A percentile compares a stretch with the other conserved stretches of the same genome.
Conservation (phyloP, 768 basidiomycete species). For the Lactifluus subvellereus region DNA sequence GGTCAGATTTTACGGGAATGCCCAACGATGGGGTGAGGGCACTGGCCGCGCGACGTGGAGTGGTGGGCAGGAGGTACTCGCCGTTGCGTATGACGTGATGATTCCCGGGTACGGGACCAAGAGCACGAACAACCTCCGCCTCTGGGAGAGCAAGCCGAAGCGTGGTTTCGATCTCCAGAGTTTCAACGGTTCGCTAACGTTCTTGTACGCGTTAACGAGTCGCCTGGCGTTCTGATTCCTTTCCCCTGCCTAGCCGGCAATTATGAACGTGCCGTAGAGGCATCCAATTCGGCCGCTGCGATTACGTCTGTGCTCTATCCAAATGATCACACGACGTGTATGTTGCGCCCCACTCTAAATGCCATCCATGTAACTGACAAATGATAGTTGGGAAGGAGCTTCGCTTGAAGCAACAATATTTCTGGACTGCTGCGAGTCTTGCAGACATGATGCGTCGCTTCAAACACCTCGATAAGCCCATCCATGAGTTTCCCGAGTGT, state of each 20-base stretch:
- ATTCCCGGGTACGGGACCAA: constrained; percentile 82
- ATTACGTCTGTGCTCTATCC: constrained; percentile 96
- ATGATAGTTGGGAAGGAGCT: constrained; percentile 75
- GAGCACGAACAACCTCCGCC: constrained; percentile 85
- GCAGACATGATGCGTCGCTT: constrained; percentile 89
- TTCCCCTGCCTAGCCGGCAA: constrained; percentile 62
- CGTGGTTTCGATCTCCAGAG: constrained; percentile 89
- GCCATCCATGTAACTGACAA: neutral
- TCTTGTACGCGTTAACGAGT: neutral
- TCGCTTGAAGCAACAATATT: constrained; percentile 94
- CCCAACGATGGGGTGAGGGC: constrained; percentile 60
- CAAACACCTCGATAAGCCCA: constrained; percentile 80
- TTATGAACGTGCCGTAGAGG: constrained; percentile 84
- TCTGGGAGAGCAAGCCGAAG: constrained; percentile 83
- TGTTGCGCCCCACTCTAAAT: constrained; percentile 3
- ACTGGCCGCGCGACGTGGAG: constrained; percentile 56
- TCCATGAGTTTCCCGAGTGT: constrained; percentile 81
- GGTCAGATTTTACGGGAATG: constrained; percentile 82
- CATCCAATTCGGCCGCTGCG: constrained; percentile 84
- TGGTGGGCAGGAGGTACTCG: constrained; percentile 91
- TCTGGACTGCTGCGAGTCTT: constrained; percentile 87
- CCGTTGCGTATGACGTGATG: constrained; percentile 92
- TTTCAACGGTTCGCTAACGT: constrained; percentile 67
- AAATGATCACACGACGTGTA: constrained; percentile 73
- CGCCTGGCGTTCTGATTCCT: neutral